phyloP scores from a whole-genome alignment of 164 flowering plant species.

The Vitis cinerea region DNA sequence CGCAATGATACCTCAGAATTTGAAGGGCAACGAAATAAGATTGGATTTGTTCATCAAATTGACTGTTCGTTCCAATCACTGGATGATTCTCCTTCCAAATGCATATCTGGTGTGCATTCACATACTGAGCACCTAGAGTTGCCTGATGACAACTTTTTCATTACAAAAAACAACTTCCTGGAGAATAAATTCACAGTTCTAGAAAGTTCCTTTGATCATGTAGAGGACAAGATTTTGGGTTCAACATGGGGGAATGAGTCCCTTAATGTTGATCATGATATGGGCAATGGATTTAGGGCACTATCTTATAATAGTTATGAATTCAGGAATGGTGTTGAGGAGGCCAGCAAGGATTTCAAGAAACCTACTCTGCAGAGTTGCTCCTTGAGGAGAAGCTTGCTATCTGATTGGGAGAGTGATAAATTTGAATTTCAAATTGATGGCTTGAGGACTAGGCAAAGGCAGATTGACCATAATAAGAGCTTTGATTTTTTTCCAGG shows the following conservation, averaged over 20 bases:
- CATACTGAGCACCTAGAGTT: constrained; percentile 12
- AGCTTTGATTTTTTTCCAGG: constrained; percentile 19
- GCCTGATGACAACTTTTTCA: constrained; percentile 16
- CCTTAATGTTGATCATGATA: constrained; percentile 16
- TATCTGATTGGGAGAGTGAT: constrained; percentile 20
- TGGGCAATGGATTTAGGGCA: constrained; percentile 16
- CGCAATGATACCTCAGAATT: constrained; percentile 15
- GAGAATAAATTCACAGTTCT: constrained; percentile 12
- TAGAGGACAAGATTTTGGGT: constrained; percentile 12
- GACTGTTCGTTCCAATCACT: constrained; percentile 17
- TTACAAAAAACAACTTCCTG: constrained; percentile 19
- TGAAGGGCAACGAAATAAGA: constrained; percentile 18
- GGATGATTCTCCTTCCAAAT: constrained; percentile 20
- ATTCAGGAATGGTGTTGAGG: constrained; percentile 14
- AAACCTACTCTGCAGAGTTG: constrained; percentile 38
- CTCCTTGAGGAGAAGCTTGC: constrained; percentile 28
- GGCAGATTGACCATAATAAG: constrained; percentile 14
- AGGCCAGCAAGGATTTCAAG: constrained; percentile 9
- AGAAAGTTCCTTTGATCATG: constrained; percentile 15
- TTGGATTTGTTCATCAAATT: constrained; percentile 17
- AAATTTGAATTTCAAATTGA: constrained; percentile 25
- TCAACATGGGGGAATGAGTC: constrained; percentile 22
- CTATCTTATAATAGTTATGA: constrained; percentile 17
- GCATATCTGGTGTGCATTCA: constrained; percentile 8
- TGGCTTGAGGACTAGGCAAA: constrained; percentile 24